Base-by-base conservation (phyloP, 2,329 filamentous ascomycete genomes). In the Colletotrichum chrysophilum region DNA sequence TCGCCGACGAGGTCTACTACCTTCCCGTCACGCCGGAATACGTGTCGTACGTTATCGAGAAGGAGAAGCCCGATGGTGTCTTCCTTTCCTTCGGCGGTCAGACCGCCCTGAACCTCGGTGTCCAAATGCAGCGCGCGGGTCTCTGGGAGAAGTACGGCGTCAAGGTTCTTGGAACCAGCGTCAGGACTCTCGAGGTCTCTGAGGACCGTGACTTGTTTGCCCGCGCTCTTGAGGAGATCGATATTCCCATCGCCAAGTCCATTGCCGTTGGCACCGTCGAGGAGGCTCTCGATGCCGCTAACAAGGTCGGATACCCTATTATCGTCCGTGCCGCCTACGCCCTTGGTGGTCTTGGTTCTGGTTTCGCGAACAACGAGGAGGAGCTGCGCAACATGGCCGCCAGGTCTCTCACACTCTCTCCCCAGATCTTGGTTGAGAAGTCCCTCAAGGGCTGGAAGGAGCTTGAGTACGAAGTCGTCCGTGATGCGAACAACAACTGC, bases 371-470 rank as follows among this genome's bases (percentile, higher is more conserved):
- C 87, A 97, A 98, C 86, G 90, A 94, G 80, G 96, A 98, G 82
- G 97, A 99, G 87, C 93, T 99, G 74, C 94, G 95, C 84, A 96
- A 98, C 86, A 91, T 99, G 90, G 94, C 96, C 79, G 96, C 97
- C 77, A 93, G 95, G 78, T 98, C 96, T 62, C 91, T 99, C 74
- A 98, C 96, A 60, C 91, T 98, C 43, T 96, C 96, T 4, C 96
- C 97, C 66, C 97, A 99, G 86, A 98, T 99, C 81, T 87, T 99
- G 83, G 96, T 99, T 75, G 97, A 99, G 89, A 98, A 98, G 88
- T 98, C 96, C 68, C 92, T 99, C 80, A 98, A 98, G 90, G 97
- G 97, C 85, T 99, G 97, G 97, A 99, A 99, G 88, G 97, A 99
- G 87, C 94, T 98, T 66, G 97, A 99, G 86, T 99, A 98, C 83